These are phyloP conservation scores for Suillus luteus DNA, from an alignment of 768 basidiomycete species.

Conservation along the genomic window DNA sequence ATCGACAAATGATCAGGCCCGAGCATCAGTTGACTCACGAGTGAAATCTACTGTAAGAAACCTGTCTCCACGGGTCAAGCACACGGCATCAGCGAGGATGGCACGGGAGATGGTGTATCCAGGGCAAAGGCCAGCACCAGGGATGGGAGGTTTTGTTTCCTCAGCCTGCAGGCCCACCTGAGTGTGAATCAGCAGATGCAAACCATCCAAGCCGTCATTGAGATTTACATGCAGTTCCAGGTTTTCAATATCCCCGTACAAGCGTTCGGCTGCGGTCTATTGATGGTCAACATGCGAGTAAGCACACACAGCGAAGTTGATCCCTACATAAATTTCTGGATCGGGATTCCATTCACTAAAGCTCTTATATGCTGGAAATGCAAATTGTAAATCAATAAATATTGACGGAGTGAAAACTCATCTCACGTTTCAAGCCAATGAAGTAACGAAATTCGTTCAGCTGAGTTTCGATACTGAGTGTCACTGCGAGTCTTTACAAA, in stretches of 20 bases:
- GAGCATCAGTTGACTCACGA: slow-evolving; percentile 45
- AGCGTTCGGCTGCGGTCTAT: slow-evolving; percentile 60
- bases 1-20: slow-evolving; percentile 2
- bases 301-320: background rate
- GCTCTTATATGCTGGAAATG: slow-evolving; percentile 49
- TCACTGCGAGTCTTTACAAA: background rate
- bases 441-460: slow-evolving; percentile 75
- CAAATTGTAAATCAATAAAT: slow-evolving; percentile 11
- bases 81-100: slow-evolving; percentile 81
- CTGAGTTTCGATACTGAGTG: slow-evolving; percentile 27
- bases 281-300: background rate
- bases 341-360: slow-evolving; percentile 79
- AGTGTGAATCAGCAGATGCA: slow-evolving; percentile 6
- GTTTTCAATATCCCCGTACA: slow-evolving; percentile 76
- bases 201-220: background rate
- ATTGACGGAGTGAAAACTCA: background rate
- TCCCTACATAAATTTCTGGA: slow-evolving; percentile 52
- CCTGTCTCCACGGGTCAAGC: slow-evolving; percentile 74
- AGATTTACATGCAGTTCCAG: slow-evolving; percentile 71
- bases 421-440: slow-evolving; percentile 66
- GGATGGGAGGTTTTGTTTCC: slow-evolving; percentile 60
- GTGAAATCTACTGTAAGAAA: slow-evolving; percentile 79
- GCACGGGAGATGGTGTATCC: slow-evolving; percentile 84
- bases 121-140: slow-evolving; percentile 78
- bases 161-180: slow-evolving; percentile 74